Base-by-base conservation (phyloP, 2,329 filamentous ascomycete genomes). In the Decorospora gaudefroyi region DNA sequence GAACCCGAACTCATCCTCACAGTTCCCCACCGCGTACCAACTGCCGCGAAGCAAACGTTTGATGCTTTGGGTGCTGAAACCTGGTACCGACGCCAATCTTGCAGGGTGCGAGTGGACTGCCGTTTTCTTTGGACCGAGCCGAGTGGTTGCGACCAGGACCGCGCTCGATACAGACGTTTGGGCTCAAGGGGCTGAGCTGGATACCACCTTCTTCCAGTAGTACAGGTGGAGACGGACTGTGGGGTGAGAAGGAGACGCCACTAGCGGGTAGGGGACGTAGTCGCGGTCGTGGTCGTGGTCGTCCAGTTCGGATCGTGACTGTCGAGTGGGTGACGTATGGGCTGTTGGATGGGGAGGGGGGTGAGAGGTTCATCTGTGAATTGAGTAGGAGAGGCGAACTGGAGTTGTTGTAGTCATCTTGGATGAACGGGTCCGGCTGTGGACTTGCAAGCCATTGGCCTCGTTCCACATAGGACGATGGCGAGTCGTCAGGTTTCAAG, bases 161-260 rank as follows among this genome's bases (percentile, higher is more conserved):
- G 17, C 65, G 64, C 39, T 62, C 57, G 29, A 59, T 52, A 25
- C 64, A 67, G 2, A 67, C 59, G 30, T 67, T 64, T 9, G 65
- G 59, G 28, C 59, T 67, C 2, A 67, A 50, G 8, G 52, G 55
- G 22, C 51, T 59, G 26, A 61, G 21, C 9, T 59, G 47, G 7
- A 57, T 19, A 1, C 34, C 44, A 16, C 38, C 49, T 4, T 57
- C 45, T 22, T 54, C 44, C 10, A 31, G 12, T n/a, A 29, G 11
- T 22, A 16, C 11, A 10, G 13, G 17, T 18, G 21, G 8, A 11
- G 19, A 9, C 22, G 33, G 4, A 22, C 16, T 25, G 12, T 10
- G 28, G 13, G 9, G 22, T 22, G n/a, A n/a, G n/a, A n/a, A n/a
- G n/a, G n/a, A n/a, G n/a, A n/a, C n/a, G n/a, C n/a, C n/a, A n/a